A percentile compares a stretch with the other conserved stretches of the same genome.
Evolutionary conservation across 148 eudicot species (phyloP).

Genomic region (Vaccinium darrowii): DNA sequence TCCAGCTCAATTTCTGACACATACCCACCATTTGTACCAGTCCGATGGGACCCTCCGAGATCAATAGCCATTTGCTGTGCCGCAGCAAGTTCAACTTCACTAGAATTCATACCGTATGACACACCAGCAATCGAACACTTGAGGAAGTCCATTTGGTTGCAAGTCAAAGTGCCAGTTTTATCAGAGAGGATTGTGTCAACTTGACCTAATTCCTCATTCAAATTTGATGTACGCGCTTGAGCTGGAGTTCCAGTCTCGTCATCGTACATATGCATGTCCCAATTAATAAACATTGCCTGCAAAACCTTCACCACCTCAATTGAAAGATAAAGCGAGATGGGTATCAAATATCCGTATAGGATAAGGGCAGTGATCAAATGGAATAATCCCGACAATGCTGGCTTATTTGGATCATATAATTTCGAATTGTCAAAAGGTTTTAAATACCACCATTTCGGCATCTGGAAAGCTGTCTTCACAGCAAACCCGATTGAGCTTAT

Average conservation of each 20-base stretch:
- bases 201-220: constrained; percentile 95
- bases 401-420: constrained; percentile 51
- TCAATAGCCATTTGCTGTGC: constrained; percentile 85
- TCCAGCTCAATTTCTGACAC: constrained; percentile 53
- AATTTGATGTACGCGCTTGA: constrained; percentile 86
- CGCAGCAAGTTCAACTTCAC: constrained; percentile 97
- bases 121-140: constrained; percentile 89
- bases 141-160: constrained; percentile 96
- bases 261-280: constrained; percentile 77
- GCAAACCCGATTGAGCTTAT: constrained; percentile 66
- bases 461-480: constrained; percentile 37
- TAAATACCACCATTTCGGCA: constrained; percentile 68
- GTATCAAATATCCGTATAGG: constrained; percentile 88
- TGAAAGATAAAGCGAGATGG: constrained; percentile 91
- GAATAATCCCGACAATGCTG: constrained; percentile 61
- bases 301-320: constrained; percentile 95
- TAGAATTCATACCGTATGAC: constrained; percentile 69
- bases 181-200: constrained; percentile 97
- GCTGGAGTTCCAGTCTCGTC: constrained; percentile 93
- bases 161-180: constrained; percentile 96
- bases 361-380: constrained; percentile 94
- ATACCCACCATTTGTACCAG: constrained; percentile 8
- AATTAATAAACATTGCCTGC: constrained; percentile 86
- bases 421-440: constrained; percentile 30
- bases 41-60: constrained; percentile 36